A percentile compares a stretch with the other conserved stretches of the same genome.
phyloP scores from a whole-genome alignment of 2,329 filamentous ascomycete species.

The Fusarium sp. region DNA sequence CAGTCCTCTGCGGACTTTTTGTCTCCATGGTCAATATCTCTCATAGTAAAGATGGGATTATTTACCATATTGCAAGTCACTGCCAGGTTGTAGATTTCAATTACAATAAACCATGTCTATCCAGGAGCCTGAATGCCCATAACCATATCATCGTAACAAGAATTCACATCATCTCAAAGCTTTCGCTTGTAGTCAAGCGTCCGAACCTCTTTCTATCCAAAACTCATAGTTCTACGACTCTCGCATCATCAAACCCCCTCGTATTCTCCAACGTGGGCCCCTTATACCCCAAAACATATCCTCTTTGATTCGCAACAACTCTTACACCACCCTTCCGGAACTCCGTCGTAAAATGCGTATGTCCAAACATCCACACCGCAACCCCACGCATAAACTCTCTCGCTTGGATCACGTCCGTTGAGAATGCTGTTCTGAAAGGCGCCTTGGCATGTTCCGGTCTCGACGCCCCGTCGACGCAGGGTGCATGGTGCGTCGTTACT shows the following conservation, averaged over 20 bases:
- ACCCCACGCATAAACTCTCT: slow-evolving; percentile 52
- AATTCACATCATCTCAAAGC: background rate
- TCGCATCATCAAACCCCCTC: slow-evolving; percentile 44
- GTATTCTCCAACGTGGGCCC: slow-evolving; percentile 45
- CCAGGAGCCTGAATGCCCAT: background rate
- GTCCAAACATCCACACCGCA: slow-evolving; percentile 61
- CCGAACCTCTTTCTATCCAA: background rate
- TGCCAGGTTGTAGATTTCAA: background rate
- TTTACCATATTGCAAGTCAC: no score
- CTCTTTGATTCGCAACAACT: slow-evolving; percentile 62
- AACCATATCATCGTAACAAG: background rate
- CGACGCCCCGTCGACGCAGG: slow-evolving; percentile 62
- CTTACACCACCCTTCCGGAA: slow-evolving; percentile 51
- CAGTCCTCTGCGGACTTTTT: background rate
- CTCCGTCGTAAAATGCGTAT: slow-evolving; percentile 62
- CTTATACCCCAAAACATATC: slow-evolving; percentile 53
- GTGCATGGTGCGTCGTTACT: slow-evolving; percentile 70
- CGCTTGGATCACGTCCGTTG: slow-evolving; percentile 59
- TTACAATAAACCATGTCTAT: background rate
- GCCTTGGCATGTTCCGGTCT: slow-evolving; percentile 62
- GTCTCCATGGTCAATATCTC: background rate
- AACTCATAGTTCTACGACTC: slow-evolving; percentile 41
- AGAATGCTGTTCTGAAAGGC: slow-evolving; percentile 64
- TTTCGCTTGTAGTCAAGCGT: background rate
- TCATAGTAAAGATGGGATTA: no score